phyloP scores from a whole-genome alignment of 2,329 filamentous ascomycete species.

The Diplocarpon mali region DNA sequence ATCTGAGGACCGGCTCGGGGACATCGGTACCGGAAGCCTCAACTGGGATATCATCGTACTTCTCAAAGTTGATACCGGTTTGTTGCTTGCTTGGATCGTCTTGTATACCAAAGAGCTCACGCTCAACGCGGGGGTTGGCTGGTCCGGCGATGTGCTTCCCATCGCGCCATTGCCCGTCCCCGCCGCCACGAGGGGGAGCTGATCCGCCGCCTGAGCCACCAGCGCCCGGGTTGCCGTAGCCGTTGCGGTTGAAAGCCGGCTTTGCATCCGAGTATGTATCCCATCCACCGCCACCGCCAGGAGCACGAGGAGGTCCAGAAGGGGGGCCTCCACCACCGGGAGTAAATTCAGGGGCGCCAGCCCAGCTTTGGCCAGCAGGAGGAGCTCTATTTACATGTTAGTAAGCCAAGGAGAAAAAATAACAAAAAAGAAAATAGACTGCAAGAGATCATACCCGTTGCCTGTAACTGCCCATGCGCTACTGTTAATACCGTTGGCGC shows the following conservation, averaged over 20 bases:
- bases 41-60: slow-evolving; percentile 98
- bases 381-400: slow-evolving; percentile 25
- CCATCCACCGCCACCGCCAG: slow-evolving; percentile 29
- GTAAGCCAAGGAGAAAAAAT: slow-evolving; percentile 11
- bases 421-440: neutral
- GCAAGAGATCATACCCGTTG: slow-evolving; percentile 40
- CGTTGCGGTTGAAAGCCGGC: slow-evolving; percentile 40
- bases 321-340: slow-evolving; percentile 20
- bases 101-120: slow-evolving; percentile 82
- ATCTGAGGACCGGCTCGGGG: slow-evolving; percentile 79
- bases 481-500: slow-evolving; percentile 39
- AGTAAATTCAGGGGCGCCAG: slow-evolving; percentile 29
- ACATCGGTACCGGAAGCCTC: slow-evolving; percentile 92
- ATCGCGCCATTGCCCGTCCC: slow-evolving; percentile 92
- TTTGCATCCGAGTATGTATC: slow-evolving; percentile 16
- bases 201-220: slow-evolving; percentile 27
- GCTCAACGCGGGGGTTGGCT: slow-evolving; percentile 78
- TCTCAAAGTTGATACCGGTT: slow-evolving; percentile 99
- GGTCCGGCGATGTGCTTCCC: slow-evolving; percentile 93
- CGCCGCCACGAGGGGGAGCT: slow-evolving; percentile 60
- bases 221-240: slow-evolving; percentile 35
- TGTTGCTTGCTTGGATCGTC: slow-evolving; percentile 94
- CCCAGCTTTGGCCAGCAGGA: slow-evolving; percentile 24
- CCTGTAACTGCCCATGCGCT: slow-evolving; percentile 43
- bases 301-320: slow-evolving; percentile 16